Evolutionary conservation across 306 rosid species (phyloP), one percentile per base, ranked within the genome.

Genomic region (Elaeagnus macrophylla): DNA sequence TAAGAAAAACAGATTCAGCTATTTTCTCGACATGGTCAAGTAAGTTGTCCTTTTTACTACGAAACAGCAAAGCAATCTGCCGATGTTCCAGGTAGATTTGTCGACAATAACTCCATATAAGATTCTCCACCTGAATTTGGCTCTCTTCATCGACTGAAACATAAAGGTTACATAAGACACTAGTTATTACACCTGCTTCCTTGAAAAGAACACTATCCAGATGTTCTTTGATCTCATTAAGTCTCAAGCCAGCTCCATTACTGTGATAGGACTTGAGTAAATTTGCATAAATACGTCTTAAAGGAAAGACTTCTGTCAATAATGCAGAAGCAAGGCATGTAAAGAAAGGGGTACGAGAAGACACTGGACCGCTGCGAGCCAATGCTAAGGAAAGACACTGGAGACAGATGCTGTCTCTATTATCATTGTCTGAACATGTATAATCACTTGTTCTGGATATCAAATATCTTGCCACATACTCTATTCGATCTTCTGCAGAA

Each of bases 1-100:
- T 90, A 56, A 86, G 84, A 53, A 90, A 86, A 61, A 95, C 80
- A 63, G 97, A 86, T 54, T 90, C 94, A 0, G 94, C 80, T 46
- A 86, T 78, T 78, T 83, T 86, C 65, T 80, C 97, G 60, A 86
- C 50, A 54, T 73, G 66, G 60, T 37, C 69, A 46, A 86, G 81
- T 66, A 79, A 44, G 57, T 67, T 81, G 59, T 81, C 72, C 25
- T 63, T 67, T 61, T 65, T 71, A 36, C 83, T 84, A 61, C 70
- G 69, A 59, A 86, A 77, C 66, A 72, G 45, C 72, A 86, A 54
- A 45, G 80, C 76, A 17, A 73, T 78, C 70, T 54, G 77, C 68
- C 91, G 68, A 56, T 83, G 85, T 61, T 79, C 85, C 52, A 51
- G 38, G 77, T 90, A 86, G 60, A 90, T 64, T 49, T 72, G 70